Percentiles rank a stretch among this genome's conserved stretches.
These are phyloP conservation scores for Platanthera guangdongensis DNA, from an alignment of 106 monocot species.

Conservation along the genomic window DNA sequence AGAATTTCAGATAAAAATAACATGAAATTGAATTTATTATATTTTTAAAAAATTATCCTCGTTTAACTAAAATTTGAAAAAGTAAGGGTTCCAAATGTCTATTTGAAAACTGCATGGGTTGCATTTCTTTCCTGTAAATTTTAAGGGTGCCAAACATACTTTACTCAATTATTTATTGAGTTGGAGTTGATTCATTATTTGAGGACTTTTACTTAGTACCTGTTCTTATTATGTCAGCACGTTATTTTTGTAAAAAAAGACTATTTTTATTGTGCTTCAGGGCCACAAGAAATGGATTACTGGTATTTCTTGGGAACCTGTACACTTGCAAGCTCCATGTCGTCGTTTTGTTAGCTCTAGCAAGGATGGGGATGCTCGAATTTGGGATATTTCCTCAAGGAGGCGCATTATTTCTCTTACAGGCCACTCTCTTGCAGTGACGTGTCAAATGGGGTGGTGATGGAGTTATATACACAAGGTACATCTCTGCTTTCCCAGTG, in stretches of 20 bases:
- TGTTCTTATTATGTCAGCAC: not conserved
- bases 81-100: too few relatives aligned
- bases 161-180: not conserved
- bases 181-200: not conserved
- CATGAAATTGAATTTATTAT: too few relatives aligned
- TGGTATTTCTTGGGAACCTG: constrained; percentile 93
- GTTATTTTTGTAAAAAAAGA: not conserved
- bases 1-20: too few relatives aligned
- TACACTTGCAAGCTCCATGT: constrained; percentile 82
- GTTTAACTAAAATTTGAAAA: too few relatives aligned
- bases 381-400: constrained; percentile 77
- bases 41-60: too few relatives aligned
- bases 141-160: too few relatives aligned
- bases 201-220: not conserved
- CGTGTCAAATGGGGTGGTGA: constrained; percentile 99
- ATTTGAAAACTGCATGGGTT: too few relatives aligned
- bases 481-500: constrained; percentile 2
- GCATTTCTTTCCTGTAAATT: too few relatives aligned
- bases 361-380: constrained; percentile 96
- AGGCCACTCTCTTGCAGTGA: constrained; percentile 82
- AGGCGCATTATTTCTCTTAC: constrained; percentile 61
- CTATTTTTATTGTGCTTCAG: constrained; percentile 20
- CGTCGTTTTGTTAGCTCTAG: constrained; percentile 95
- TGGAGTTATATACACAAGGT: constrained; percentile 92
- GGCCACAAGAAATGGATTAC: constrained; percentile 99